Evolutionary conservation across 129 eudicot genomes (phyloP).

Genomic region (Chrysanthemum lavandulifolium): DNA sequence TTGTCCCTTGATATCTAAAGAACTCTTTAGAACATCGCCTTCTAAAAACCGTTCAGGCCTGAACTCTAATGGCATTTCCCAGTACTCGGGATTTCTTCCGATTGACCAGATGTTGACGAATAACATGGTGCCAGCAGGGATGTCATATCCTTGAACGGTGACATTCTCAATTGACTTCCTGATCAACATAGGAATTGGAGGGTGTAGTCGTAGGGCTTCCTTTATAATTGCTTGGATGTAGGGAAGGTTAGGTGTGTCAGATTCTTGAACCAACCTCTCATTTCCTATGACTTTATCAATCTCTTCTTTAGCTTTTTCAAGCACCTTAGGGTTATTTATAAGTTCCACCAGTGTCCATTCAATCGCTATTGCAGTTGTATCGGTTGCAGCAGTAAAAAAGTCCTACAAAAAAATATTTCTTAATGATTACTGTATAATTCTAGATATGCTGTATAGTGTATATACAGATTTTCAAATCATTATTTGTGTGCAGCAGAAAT

Average conservation of each 20-base stretch:
- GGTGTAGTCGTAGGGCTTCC: constrained; percentile 52
- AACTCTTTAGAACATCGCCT: constrained; percentile 1
- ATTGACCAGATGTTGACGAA: constrained; percentile 59
- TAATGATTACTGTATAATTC: too few relatives aligned
- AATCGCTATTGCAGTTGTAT: constrained; percentile 43
- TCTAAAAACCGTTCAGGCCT: constrained; percentile 45
- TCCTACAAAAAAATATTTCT: constrained; percentile 32
- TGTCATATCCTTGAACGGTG: constrained; percentile 38
- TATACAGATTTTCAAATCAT: too few relatives aligned
- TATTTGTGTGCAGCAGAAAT: too few relatives aligned
- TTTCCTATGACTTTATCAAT: constrained; percentile 45
- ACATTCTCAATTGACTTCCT: constrained; percentile 37
- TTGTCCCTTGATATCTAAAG: constrained; percentile 51
- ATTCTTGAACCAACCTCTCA: constrained; percentile 42
- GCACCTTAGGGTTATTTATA: constrained; percentile 45
- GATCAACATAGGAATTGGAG: constrained; percentile 50
- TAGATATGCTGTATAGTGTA: too few relatives aligned
- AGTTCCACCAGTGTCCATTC: constrained; percentile 63
- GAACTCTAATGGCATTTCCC: constrained; percentile 52
- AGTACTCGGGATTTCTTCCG: constrained; percentile 42
- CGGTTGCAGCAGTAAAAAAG: constrained; percentile 48
- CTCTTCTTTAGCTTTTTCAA: constrained; percentile 43
- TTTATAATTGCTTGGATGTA: constrained; percentile 55
- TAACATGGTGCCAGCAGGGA: constrained; percentile 36
- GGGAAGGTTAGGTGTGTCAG: constrained; percentile 49